A percentile compares a stretch with the other conserved stretches of the same genome.
phyloP scores from a whole-genome alignment of 768 basidiomycete species.

The Trametes meyenii region DNA sequence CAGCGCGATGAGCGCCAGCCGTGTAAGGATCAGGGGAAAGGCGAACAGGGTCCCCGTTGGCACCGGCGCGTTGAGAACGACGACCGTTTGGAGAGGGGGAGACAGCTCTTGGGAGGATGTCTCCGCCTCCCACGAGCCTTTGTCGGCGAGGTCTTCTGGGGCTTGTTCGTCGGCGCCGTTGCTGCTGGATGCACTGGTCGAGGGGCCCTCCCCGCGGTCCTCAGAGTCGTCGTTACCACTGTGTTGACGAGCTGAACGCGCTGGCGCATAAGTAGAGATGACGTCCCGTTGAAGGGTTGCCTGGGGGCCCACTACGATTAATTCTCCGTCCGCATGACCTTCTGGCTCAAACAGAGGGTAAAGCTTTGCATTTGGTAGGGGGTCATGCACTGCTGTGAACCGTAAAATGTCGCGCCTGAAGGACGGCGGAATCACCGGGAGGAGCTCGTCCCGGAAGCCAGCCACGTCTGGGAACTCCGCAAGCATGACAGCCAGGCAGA shows the following conservation, averaged over 20 bases:
- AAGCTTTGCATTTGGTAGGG: constrained; percentile 54
- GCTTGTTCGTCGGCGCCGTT: not conserved
- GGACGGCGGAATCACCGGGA: constrained; percentile 58
- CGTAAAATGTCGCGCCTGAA: constrained; percentile 62
- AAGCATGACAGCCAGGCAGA: constrained; percentile 57
- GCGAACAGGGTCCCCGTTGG: constrained; percentile 47
- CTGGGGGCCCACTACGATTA: constrained; percentile 62
- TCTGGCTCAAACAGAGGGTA: constrained; percentile 51
- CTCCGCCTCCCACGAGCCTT: constrained; percentile 23
- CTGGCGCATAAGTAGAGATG: constrained; percentile 33
- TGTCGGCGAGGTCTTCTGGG: not conserved
- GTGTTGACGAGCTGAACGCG: not conserved
- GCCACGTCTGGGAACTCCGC: constrained; percentile 34
- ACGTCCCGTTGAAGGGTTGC: constrained; percentile 47
- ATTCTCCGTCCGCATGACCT: constrained; percentile 62
- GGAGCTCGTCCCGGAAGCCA: constrained; percentile 50
- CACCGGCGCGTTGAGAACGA: constrained; percentile 54
- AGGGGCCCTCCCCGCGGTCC: constrained; percentile 4
- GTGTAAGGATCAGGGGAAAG: constrained; percentile 67
- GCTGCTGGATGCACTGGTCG: not conserved
- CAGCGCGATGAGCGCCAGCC: constrained; percentile 59
- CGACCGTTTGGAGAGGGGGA: constrained; percentile 46
- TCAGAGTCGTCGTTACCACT: not conserved
- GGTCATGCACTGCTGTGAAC: constrained; percentile 57
- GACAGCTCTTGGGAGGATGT: constrained; percentile 18